phyloP scores from a whole-genome alignment of 805 yeast genomes.

The Wickerhamomyces queroliae region DNA sequence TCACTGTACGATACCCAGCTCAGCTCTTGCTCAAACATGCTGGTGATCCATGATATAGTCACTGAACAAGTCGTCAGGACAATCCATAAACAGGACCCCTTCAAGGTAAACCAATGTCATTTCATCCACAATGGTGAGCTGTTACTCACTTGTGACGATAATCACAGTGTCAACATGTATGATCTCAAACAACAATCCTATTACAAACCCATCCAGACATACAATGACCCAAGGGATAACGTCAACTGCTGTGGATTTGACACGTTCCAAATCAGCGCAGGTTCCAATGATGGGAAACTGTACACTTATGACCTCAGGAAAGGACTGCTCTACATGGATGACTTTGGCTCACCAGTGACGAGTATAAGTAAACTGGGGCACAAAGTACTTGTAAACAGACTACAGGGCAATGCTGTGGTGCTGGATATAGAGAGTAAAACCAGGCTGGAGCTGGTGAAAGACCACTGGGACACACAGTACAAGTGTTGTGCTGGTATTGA shows the following conservation, averaged over 20 bases:
- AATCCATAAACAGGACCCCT: constrained; percentile 4
- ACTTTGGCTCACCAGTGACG: constrained; percentile 6
- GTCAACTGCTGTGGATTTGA: constrained; percentile 10
- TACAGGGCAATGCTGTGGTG: neutral
- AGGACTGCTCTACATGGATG: constrained; percentile 9
- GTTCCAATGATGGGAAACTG: constrained; percentile 20
- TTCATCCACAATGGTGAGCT: constrained; percentile 10
- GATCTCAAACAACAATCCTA: constrained; percentile 7
- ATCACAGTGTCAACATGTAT: constrained; percentile 8
- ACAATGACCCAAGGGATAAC: constrained; percentile 27
- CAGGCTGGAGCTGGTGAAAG: neutral
- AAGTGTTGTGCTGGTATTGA: neutral
- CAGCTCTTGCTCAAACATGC: constrained; percentile 10
- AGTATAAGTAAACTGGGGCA: neutral
- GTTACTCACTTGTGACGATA: constrained; percentile 16
- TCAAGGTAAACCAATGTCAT: constrained; percentile 9
- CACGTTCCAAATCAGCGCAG: constrained; percentile 5
- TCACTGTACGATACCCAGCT: constrained; percentile 4
- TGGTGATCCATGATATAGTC: constrained; percentile 10
- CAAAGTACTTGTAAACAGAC: neutral
- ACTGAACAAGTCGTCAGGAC: constrained; percentile 4
- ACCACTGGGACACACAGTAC: neutral
- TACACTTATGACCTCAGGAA: constrained; percentile 17
- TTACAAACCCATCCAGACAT: constrained; percentile 28
- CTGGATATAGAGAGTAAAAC: neutral